Conservation (phyloP, 371 early-diverging fungal species). For the Apophysomyces sp. region DNA sequence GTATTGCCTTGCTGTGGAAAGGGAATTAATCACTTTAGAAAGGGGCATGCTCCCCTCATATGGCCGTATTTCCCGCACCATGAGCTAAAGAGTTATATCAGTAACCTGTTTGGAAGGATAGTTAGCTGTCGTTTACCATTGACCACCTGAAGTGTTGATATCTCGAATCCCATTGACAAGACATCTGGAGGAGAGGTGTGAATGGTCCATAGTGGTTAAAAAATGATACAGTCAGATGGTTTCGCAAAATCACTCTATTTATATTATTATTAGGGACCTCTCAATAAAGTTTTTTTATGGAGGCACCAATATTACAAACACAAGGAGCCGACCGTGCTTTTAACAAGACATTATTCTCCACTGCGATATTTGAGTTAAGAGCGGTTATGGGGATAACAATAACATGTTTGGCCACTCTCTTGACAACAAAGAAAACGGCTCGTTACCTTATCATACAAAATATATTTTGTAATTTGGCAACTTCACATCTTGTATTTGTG, state of each 20-base stretch:
- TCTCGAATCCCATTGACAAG: conserved; percentile 1
- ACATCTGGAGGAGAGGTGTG: background rate
- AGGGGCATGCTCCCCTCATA: conserved; percentile 9
- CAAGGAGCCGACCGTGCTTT: no score
- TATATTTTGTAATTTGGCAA: no score
- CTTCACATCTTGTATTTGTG: no score
- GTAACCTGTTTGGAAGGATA: background rate
- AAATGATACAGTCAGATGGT: background rate
- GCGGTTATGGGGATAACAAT: no score
- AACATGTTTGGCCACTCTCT: no score
- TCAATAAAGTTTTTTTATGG: background rate
- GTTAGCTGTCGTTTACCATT: conserved; percentile 13
- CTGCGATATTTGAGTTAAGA: no score
- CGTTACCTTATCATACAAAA: no score
- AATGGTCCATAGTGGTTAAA: no score
- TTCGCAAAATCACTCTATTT: background rate
- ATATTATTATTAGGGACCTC: background rate
- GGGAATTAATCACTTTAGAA: conserved; percentile 11
- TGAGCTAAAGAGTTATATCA: conserved; percentile 5
- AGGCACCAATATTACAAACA: no score
- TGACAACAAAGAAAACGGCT: no score
- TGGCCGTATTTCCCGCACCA: conserved; percentile 32
- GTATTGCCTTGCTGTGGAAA: background rate
- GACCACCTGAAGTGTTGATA: conserved; percentile 11
- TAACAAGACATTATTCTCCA: no score